Percentiles rank a stretch among this genome's conserved stretches.
phyloP scores from a whole-genome alignment of 139 green algal genomes.

The Desmodesmus armatus region DNA sequence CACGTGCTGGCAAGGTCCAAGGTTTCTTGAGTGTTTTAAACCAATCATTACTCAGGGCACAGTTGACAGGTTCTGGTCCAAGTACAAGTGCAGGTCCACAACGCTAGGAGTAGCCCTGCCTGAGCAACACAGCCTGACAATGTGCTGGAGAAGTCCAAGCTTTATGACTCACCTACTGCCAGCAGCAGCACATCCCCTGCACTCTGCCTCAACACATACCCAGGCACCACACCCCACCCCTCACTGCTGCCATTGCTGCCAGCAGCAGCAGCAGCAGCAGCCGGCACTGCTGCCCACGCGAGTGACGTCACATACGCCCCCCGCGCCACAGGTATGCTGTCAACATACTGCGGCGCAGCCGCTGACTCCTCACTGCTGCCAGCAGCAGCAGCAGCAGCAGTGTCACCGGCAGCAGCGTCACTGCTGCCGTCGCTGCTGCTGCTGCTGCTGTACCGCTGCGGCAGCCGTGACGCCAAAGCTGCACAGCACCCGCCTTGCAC shows the following conservation, averaged over 20 bases:
- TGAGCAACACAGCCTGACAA: no score
- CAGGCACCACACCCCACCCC: constrained; percentile 13
- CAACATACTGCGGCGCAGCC: constrained; percentile 18
- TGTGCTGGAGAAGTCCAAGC: no score
- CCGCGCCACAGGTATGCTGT: neutral
- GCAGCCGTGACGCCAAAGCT: constrained; percentile 39
- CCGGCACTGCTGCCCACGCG: neutral
- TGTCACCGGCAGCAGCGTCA: neutral
- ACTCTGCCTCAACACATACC: neutral
- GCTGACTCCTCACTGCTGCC: neutral
- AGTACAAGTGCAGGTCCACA: neutral
- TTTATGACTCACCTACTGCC: constrained; percentile 12
- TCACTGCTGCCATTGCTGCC: neutral
- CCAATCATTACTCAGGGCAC: neutral
- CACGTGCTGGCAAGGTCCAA: neutral
- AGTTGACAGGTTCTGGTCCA: neutral
- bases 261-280: constrained; percentile 4
- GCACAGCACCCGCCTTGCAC: neutral
- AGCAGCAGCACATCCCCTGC: constrained; percentile 33
- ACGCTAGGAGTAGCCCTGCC: neutral
- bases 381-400: no score
- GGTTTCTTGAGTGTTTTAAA: neutral
- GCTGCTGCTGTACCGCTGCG: constrained; percentile 20
- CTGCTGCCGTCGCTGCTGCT: constrained; percentile 21
- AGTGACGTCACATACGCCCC: constrained; percentile 32